Evolutionary conservation across 2,329 filamentous ascomycete species (phyloP), one percentile per base, ranked within the genome.

Genomic region (Ceratocystiopsis minuta): DNA sequence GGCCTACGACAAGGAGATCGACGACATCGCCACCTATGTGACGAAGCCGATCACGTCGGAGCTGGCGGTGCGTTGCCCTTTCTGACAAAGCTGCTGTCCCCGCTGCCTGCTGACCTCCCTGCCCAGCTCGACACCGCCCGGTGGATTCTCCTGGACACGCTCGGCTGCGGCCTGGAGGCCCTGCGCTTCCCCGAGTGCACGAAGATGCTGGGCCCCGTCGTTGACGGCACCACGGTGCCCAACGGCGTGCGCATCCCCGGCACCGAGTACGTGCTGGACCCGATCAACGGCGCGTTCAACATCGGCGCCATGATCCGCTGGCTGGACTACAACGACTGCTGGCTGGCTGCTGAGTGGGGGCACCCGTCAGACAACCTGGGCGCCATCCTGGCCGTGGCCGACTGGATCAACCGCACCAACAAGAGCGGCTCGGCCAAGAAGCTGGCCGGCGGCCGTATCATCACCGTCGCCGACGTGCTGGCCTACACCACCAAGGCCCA

Each of bases 401-500:
- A 98, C 69, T 98, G 90, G 90, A 76, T 94, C 57, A 92, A 87
- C 53, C 81, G 90, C 54, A 95, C 88, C 58, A 80, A 80, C 65
- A 77, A 76, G 63, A 47, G 45, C 48, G 37, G 43, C 43, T 35
- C 38, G 3, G 45, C 35, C 41, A 44, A 43, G 41, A 45, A 46
- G 44, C 73, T 88, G 51, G 84, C 85, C 41, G 83, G 82, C 46
- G 86, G 85, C 54, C 92, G 85, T 69, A 75, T 85, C 58, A 77
- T 93, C 60, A 94, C 81, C 52, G 67, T 96, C 57, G 78, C 78
- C 58, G 88, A 96, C 55, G 78, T 98, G 34, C 74, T 98, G 50
- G 87, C 95, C 71, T 86, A 74, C 52, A 95, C 96, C 85, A 92
- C 96, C 72, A 94, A 94, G 73, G 90, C 90, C 53, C 90, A 98